Evolutionary conservation across 2,329 filamentous ascomycete genomes (phyloP), one percentile per base, ranked within the genome.

Genomic region (Trichophyton equinum): DNA sequence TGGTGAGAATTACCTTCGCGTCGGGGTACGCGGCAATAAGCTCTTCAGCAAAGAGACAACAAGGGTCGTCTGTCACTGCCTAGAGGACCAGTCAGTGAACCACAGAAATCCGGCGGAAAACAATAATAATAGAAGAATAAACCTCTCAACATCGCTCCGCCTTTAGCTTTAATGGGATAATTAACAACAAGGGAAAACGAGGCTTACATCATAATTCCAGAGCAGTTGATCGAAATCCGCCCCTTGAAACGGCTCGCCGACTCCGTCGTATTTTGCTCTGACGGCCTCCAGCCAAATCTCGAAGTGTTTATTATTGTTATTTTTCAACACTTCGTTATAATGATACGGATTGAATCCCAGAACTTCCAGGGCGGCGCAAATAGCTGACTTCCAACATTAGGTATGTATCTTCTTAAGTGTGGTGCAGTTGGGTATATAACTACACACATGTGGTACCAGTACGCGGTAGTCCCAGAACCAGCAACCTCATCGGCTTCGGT

Each of bases 1-100:
- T 85, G 13, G 83, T 86, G 64, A 89, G 76, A 58, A 89, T 79
- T 58, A 88, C 82, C 72, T 88, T 88, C 62, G 86, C 86, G 60
- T 88, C 83, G 1, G 86, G 86, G 69, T 88, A 88, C 15, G 85
- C 83, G 68, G 85, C 82, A 64, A 88, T 85, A 63, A 89, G 77
- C 71, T 88, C 85, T 71, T 84, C 81, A 60, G 83, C 82, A 67
- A 89, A 88, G 51, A 83, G 82, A 56, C 83, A 81, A 30, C 82
- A 81, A 9, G 85, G 85, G 81, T 82, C 85, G 76, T 88, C 85
- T 72, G 82, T 86, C 18, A 88, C 83, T 49, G 84, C 84, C 46
- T 51, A 11, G 1, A 9, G 3, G 8, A 27, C 11, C 15, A 13
- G 46, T 51, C 25, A 51, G 22, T 13, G 13, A 25, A 25, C 46